Evolutionary conservation across 2,329 filamentous ascomycete species (phyloP).

Genomic region (Myriosclerotinia scirpicola): DNA sequence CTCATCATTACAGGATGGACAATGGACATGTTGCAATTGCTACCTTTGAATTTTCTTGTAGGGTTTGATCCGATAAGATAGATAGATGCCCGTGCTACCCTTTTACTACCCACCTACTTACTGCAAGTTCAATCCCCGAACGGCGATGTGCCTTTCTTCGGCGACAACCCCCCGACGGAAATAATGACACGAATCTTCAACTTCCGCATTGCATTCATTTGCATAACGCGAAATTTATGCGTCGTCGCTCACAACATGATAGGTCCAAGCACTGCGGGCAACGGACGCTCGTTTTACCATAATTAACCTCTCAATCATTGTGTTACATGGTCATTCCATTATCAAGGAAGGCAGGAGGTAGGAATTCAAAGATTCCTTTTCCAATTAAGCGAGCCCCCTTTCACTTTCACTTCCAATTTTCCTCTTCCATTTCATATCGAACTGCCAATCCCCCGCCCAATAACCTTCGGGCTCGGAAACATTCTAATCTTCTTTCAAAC

Average conservation of each 20-base stretch:
- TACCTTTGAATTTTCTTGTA: background rate
- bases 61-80: background rate
- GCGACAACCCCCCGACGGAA: constrained; percentile 13
- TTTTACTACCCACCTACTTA: background rate
- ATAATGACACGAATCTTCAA: background rate
- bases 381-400: constrained; percentile 18
- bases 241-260: background rate
- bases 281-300: background rate
- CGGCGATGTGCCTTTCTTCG: constrained; percentile 5
- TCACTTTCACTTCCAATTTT: constrained; percentile 3
- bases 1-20: background rate
- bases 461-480: background rate
- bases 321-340: background rate
- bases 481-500: background rate
- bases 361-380: background rate
- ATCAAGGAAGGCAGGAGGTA: background rate
- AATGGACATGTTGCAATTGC: constrained; percentile 15
- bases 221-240: background rate
- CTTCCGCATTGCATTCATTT: constrained; percentile 6
- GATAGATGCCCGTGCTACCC: background rate
- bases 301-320: background rate
- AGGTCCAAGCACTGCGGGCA: background rate
- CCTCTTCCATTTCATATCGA: background rate
- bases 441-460: background rate
- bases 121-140: constrained; percentile 15